Conservation (phyloP, 768 basidiomycete genomes). For the Dendrothele bispora region DNA sequence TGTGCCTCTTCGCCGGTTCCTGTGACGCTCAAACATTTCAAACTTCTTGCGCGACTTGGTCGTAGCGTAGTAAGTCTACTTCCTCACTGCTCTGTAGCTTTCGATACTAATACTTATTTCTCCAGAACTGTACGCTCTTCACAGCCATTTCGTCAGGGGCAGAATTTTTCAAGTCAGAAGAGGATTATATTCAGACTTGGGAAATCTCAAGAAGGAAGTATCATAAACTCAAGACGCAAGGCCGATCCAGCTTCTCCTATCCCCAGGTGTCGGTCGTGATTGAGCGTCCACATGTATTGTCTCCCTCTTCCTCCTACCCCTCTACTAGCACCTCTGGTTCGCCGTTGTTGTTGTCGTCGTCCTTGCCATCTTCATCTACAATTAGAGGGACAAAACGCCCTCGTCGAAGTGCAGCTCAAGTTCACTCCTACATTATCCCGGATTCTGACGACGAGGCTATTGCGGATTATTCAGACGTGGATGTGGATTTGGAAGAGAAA, state of each 20-base stretch:
- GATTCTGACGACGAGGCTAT: conserved; percentile 73
- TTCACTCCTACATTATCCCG: conserved; percentile 63
- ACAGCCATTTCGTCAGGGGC: conserved; percentile 64
- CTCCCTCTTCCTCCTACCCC: conserved; percentile 18
- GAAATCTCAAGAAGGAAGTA: neutral
- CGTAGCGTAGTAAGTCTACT: conserved; percentile 51
- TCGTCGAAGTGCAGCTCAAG: conserved; percentile 53
- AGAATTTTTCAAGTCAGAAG: conserved; percentile 68
- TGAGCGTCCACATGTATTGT: conserved; percentile 21
- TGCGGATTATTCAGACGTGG: conserved; percentile 35
- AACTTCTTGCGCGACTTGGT: conserved; percentile 68
- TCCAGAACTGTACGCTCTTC: conserved; percentile 54
- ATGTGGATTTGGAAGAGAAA: conserved; percentile 26
- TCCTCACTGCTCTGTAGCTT: neutral
- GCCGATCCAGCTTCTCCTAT: conserved; percentile 29
- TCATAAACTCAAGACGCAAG: conserved; percentile 37
- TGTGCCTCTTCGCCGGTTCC: conserved; percentile 48
- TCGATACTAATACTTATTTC: neutral
- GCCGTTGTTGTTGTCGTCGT: too few relatives aligned
- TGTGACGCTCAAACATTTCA: conserved; percentile 75
- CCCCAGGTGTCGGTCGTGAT: conserved; percentile 1
- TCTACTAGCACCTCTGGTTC: conserved; percentile 17
- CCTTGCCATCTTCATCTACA: conserved; percentile 23
- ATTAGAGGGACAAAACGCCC: conserved; percentile 50
- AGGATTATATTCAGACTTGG: conserved; percentile 56